Percentiles rank a stretch among this genome's conserved stretches.
Evolutionary conservation across 257 asterid genomes (phyloP).

Genomic region (Fraxinus quadrangulata): DNA sequence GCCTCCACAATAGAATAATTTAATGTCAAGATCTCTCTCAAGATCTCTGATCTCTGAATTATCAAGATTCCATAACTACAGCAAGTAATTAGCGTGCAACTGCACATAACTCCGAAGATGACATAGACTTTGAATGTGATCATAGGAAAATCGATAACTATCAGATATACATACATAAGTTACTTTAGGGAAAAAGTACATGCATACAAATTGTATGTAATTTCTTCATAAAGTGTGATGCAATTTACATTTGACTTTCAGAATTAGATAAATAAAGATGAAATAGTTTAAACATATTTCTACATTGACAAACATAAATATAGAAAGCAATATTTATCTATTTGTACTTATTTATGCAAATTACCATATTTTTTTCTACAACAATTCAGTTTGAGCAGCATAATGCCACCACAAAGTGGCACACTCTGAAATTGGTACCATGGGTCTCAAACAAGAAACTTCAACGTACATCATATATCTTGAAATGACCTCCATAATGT

Average conservation of each 20-base stretch:
- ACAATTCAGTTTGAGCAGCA: slow-evolving; percentile 90
- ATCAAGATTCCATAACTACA: slow-evolving; percentile 48
- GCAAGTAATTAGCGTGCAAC: slow-evolving; percentile 79
- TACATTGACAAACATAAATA: slow-evolving; percentile 10
- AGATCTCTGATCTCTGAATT: slow-evolving; percentile 61
- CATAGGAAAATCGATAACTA: slow-evolving; percentile 94
- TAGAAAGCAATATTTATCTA: slow-evolving; percentile 13
- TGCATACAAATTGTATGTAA: slow-evolving; percentile 9
- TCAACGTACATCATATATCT: slow-evolving; percentile 73
- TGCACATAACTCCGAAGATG: slow-evolving; percentile 84
- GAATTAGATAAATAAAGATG: slow-evolving; percentile 11
- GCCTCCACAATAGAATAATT: slow-evolving; percentile 97
- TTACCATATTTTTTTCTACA: slow-evolving; percentile 89
- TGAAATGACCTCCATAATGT: slow-evolving; percentile 93
- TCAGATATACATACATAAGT: slow-evolving; percentile 23
- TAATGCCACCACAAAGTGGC: slow-evolving; percentile 89
- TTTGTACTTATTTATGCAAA: slow-evolving; percentile 23
- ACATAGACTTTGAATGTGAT: slow-evolving; percentile 75
- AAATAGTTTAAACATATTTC: slow-evolving; percentile 2
- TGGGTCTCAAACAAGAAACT: slow-evolving; percentile 85
- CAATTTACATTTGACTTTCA: slow-evolving; percentile 8
- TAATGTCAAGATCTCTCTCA: slow-evolving; percentile 90
- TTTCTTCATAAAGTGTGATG: slow-evolving; percentile 17
- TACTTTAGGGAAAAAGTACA: background rate
- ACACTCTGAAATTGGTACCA: slow-evolving; percentile 64